Conservation (phyloP, 805 yeast genomes). For the Cyberlindnera suaveolens region DNA sequence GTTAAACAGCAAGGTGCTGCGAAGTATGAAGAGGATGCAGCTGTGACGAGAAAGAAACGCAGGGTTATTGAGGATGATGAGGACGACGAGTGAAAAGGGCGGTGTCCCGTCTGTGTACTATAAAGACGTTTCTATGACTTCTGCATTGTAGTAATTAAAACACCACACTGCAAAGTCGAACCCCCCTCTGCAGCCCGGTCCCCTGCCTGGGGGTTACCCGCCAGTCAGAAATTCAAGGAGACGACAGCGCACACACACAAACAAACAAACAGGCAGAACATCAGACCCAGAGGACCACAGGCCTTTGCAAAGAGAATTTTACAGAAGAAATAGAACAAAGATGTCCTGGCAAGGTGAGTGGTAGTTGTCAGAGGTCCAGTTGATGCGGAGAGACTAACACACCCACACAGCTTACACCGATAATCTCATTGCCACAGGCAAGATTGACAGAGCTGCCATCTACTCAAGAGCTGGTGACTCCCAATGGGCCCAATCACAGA, state of each 20-base stretch:
- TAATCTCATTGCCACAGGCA: conserved; percentile 80
- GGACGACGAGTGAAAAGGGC: conserved; percentile 30
- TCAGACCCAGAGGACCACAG: no score
- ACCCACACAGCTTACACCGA: conserved; percentile 77
- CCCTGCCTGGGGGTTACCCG: no score
- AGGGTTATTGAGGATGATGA: conserved; percentile 50
- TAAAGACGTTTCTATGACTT: no score
- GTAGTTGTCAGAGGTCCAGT: not conserved
- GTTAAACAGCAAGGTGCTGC: conserved; percentile 43
- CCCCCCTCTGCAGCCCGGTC: no score
- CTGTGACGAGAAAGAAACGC: conserved; percentile 32
- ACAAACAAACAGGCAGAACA: no score
- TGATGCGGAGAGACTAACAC: not conserved
- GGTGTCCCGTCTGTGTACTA: no score
- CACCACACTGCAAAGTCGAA: no score
- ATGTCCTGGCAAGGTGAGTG: conserved; percentile 43
- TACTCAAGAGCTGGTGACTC: conserved; percentile 94
- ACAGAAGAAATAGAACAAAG: not conserved
- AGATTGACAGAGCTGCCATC: conserved; percentile 87
- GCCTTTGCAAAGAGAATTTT: no score
- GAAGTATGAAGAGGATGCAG: conserved; percentile 31
- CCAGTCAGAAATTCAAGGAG: no score
- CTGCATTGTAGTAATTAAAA: no score
- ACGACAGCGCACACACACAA: no score
- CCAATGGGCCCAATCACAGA: conserved; percentile 83